phyloP scores from a whole-genome alignment of 2,329 filamentous ascomycete species.

The Microsporum ferrugineum region DNA sequence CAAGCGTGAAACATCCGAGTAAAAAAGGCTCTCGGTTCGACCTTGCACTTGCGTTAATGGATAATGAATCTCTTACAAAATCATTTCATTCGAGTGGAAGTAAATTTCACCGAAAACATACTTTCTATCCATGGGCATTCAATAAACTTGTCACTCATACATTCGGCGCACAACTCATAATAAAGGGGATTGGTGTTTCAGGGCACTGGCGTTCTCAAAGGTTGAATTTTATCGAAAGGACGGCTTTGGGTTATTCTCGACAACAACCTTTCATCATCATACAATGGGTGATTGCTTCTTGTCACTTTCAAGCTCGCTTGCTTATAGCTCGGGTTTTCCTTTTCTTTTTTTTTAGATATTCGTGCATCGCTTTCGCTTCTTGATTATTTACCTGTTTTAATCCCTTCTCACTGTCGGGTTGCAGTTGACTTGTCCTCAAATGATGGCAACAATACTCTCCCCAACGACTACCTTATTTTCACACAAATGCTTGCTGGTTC shows the following conservation, averaged over 20 bases:
- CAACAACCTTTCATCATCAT: background rate
- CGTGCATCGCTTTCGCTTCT: slow-evolving; percentile 4
- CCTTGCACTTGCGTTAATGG: slow-evolving; percentile 5
- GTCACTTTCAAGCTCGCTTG: background rate
- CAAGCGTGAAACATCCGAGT: slow-evolving; percentile 45
- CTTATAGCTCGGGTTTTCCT: background rate
- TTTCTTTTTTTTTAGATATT: slow-evolving; percentile 3
- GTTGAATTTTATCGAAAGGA: background rate
- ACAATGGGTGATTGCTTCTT: background rate
- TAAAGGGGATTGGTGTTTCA: background rate
- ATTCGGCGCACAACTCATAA: background rate
- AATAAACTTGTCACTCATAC: background rate
- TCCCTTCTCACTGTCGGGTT: slow-evolving; percentile 4
- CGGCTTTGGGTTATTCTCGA: background rate
- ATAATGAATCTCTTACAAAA: slow-evolving; percentile 8
- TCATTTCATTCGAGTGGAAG: slow-evolving; percentile 2
- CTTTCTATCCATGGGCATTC: background rate
- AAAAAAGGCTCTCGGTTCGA: background rate
- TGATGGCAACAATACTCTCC: background rate
- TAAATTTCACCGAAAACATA: background rate
- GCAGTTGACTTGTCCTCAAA: slow-evolving; percentile 3
- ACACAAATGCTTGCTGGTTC: slow-evolving; percentile 3
- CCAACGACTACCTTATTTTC: slow-evolving; percentile 2
- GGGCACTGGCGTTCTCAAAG: background rate
- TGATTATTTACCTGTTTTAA: background rate